Percentiles rank a stretch among this genome's conserved stretches.
Evolutionary conservation across 805 yeast genomes (phyloP).

Genomic region (Ogataea corticis): DNA sequence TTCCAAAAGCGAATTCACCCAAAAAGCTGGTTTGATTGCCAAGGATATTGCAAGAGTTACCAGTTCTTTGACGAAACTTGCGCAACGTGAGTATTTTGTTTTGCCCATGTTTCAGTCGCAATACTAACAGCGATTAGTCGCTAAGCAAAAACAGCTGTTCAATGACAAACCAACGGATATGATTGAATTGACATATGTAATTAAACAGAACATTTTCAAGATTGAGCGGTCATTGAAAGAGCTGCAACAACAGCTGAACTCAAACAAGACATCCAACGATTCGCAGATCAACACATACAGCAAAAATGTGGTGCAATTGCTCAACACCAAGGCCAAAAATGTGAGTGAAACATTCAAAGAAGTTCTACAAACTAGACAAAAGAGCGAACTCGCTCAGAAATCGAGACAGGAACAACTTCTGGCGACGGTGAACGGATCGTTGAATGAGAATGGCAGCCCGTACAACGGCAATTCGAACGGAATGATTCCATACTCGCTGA

Average conservation of each 20-base stretch:
- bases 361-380: slow-evolving; percentile 86
- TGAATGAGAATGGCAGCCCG: neutral
- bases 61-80: slow-evolving; percentile 74
- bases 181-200: slow-evolving; percentile 84
- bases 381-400: slow-evolving; percentile 76
- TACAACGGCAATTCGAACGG: slow-evolving; percentile 12
- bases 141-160: slow-evolving; percentile 86
- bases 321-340: slow-evolving; percentile 88
- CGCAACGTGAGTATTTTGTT: slow-evolving; percentile 39
- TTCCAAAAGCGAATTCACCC: slow-evolving; percentile 61
- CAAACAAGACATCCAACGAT: slow-evolving; percentile 42
- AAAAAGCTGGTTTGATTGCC: slow-evolving; percentile 78
- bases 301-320: slow-evolving; percentile 80
- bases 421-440: slow-evolving; percentile 43
- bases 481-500: slow-evolving; percentile 30
- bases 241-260: slow-evolving; percentile 52
- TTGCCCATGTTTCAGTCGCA: neutral
- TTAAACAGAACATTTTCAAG: slow-evolving; percentile 82
- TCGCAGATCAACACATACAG: slow-evolving; percentile 73
- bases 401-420: slow-evolving; percentile 83
- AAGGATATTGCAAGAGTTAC: slow-evolving; percentile 87
- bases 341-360: slow-evolving; percentile 88
- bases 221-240: slow-evolving; percentile 71
- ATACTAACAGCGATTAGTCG: slow-evolving; percentile 40
- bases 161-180: slow-evolving; percentile 95